A percentile compares a stretch with the other conserved stretches of the same genome.
Evolutionary conservation across 495 filamentous ascomycete species (phyloP).

Genomic region (Astrocystis sublimbata): DNA sequence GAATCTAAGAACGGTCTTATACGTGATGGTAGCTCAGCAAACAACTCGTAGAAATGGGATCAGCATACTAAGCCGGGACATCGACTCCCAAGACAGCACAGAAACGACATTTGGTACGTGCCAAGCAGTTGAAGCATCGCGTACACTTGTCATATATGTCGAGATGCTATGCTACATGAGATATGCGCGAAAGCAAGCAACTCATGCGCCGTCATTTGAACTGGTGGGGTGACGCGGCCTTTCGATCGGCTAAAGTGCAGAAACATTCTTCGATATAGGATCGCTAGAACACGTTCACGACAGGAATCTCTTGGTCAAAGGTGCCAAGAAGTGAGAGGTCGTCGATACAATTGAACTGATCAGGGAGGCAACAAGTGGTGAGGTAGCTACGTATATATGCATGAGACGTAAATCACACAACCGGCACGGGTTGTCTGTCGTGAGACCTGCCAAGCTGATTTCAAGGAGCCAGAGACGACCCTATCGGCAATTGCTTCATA

Average conservation of each 20-base stretch:
- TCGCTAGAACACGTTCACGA: conserved; percentile 24
- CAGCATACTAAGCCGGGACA: conserved; percentile 27
- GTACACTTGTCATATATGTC: conserved; percentile 28
- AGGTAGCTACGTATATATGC: conserved; percentile 24
- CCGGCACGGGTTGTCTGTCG: conserved; percentile 32
- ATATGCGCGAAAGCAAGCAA: conserved; percentile 14
- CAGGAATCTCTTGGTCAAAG: conserved; percentile 29
- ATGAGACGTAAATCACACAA: conserved; percentile 30
- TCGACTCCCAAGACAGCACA: conserved; percentile 24
- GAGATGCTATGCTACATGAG: no score
- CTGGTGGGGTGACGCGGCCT: background rate
- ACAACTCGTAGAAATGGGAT: background rate
- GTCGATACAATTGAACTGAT: conserved; percentile 23
- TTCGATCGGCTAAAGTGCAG: conserved; percentile 4
- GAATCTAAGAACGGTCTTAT: conserved; percentile 29
- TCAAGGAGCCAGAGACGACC: conserved; percentile 27
- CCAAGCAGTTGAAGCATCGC: conserved; percentile 34
- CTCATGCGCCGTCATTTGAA: background rate
- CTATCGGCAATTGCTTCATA: conserved; percentile 4
- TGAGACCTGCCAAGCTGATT: conserved; percentile 44
- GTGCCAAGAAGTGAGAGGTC: conserved; percentile 31
- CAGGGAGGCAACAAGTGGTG: conserved; percentile 10
- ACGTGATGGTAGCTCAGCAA: conserved; percentile 28
- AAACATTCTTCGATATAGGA: conserved; percentile 20
- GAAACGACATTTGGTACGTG: conserved; percentile 16